Evolutionary conservation across 106 monocot genomes (phyloP).

Genomic region (Allium sativum): DNA sequence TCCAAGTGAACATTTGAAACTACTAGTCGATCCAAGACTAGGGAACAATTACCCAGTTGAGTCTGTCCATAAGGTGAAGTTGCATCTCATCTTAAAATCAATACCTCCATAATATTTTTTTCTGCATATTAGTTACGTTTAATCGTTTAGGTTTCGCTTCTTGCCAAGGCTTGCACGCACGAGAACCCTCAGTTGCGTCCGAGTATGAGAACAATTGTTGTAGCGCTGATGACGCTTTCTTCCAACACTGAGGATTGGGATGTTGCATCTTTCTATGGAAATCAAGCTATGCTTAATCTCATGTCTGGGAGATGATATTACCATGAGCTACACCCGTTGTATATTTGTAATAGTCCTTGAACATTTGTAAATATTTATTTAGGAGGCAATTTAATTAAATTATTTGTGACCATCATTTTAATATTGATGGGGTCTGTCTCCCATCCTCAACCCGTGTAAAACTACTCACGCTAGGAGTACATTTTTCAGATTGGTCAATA

Average conservation of each 20-base stretch:
- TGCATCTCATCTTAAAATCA: not conserved
- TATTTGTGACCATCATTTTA: too few species aligned
- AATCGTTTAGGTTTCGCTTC: conserved; percentile 10
- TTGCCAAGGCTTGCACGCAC: conserved; percentile 28
- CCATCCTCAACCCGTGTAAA: too few species aligned
- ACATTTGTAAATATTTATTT: too few species aligned
- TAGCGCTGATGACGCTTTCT: conserved; percentile 78
- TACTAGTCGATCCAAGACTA: too few species aligned
- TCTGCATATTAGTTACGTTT: not conserved
- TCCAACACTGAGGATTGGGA: conserved; percentile 59
- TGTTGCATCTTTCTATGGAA: conserved; percentile 31
- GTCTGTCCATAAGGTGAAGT: conserved; percentile 3
- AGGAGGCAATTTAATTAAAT: too few species aligned
- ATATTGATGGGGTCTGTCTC: too few species aligned
- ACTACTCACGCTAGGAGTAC: too few species aligned
- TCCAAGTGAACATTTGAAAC: too few species aligned
- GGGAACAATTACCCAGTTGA: too few species aligned
- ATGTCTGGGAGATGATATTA: conserved; percentile 66
- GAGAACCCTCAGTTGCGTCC: conserved; percentile 22
- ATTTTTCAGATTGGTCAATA: too few species aligned
- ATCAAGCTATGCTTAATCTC: conserved; percentile 32
- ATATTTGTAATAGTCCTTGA: too few species aligned
- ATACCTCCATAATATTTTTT: not conserved
- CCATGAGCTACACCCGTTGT: too few species aligned
- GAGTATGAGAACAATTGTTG: conserved; percentile 40